phyloP scores from a whole-genome alignment of 495 filamentous ascomycete species.

The Astrocystis sublimbata region DNA sequence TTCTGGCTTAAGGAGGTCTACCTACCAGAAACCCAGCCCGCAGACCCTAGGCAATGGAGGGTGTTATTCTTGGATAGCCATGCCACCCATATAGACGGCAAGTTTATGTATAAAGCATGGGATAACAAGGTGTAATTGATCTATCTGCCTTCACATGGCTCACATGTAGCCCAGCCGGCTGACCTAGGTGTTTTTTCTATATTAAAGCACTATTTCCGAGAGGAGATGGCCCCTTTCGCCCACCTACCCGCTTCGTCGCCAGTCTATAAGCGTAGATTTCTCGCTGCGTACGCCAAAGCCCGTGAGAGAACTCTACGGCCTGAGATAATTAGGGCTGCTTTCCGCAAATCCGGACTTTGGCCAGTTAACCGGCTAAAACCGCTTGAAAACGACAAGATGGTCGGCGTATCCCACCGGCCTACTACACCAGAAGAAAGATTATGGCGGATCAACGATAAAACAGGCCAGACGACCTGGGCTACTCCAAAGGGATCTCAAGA shows the following conservation, averaged over 20 bases:
- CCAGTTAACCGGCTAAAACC: not conserved
- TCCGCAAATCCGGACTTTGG: not conserved
- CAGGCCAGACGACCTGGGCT: not conserved
- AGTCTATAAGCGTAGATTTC: not conserved
- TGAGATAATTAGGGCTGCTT: not conserved
- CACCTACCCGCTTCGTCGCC: not conserved
- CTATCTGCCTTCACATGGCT: not conserved
- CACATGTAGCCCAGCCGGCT: not conserved
- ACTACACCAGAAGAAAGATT: not conserved
- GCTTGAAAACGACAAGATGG: not conserved
- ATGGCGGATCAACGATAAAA: not conserved
- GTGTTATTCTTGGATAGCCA: not conserved
- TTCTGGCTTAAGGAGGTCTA: not conserved
- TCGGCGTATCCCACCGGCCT: not conserved
- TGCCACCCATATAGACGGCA: not conserved
- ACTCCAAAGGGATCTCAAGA: not conserved
- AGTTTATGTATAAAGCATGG: not conserved
- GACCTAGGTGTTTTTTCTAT: not conserved
- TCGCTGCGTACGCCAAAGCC: not conserved
- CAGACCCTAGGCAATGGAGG: not conserved
- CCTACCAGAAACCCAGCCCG: not conserved
- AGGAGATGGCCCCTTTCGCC: not conserved
- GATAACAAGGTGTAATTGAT: not conserved
- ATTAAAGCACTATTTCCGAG: not conserved
- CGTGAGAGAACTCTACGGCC: not conserved